These are phyloP conservation scores for Rhododendron williamsianum DNA, from an alignment of 148 eudicot genomes.

Conservation along the genomic window DNA sequence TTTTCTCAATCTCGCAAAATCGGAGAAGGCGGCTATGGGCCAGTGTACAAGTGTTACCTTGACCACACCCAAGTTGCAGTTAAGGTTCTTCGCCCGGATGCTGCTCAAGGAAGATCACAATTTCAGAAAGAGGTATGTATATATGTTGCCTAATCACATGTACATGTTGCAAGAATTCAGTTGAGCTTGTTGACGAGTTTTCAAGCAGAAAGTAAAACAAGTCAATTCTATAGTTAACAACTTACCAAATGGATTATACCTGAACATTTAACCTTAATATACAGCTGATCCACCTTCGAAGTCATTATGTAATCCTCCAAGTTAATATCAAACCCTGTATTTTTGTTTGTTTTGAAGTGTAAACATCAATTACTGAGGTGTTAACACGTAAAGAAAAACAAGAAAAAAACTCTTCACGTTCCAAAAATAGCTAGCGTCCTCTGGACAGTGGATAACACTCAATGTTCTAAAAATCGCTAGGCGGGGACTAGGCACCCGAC, in stretches of 20 bases:
- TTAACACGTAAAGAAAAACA: too few relatives aligned
- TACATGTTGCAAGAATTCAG: background rate
- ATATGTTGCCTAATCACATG: background rate
- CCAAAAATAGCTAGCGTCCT: too few relatives aligned
- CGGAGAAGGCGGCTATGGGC: conserved; percentile 98
- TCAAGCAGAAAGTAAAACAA: background rate
- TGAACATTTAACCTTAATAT: too few relatives aligned
- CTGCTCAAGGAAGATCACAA: conserved; percentile 91
- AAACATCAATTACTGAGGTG: too few relatives aligned
- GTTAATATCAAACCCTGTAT: too few relatives aligned
- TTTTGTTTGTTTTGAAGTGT: too few relatives aligned
- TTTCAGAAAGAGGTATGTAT: conserved; percentile 79
- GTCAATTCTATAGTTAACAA: background rate
- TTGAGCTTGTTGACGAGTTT: background rate
- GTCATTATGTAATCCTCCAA: too few relatives aligned
- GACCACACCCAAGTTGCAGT: conserved; percentile 81
- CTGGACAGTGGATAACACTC: too few relatives aligned
- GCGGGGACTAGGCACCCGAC: too few relatives aligned
- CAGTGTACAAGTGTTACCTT: conserved; percentile 62
- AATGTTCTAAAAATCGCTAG: too few relatives aligned
- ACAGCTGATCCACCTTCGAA: too few relatives aligned
- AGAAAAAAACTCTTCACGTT: too few relatives aligned
- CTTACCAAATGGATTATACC: background rate
- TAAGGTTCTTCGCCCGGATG: conserved; percentile 94
- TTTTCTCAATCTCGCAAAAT: conserved; percentile 62